These are phyloP conservation scores for Actinomortierella wolfii DNA, from an alignment of 371 early-diverging fungal genomes.

Conservation along the genomic window DNA sequence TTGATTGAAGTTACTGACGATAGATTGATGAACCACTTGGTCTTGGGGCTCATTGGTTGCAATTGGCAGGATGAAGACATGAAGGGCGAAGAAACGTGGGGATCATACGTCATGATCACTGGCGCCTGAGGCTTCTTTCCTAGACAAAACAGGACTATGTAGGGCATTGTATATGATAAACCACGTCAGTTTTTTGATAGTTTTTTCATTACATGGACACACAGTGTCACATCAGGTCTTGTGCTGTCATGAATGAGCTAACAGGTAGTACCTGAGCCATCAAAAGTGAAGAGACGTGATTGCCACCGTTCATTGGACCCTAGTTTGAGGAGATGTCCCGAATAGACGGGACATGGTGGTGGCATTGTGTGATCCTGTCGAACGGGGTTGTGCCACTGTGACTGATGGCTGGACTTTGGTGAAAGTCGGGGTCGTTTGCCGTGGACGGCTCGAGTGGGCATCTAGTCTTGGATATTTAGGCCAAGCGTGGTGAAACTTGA, in stretches of 20 bases:
- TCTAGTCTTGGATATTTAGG: too few species aligned
- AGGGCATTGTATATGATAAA: too few species aligned
- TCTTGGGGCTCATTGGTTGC: constrained; percentile 23
- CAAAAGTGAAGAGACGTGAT: constrained; percentile 41
- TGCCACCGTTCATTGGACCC: constrained; percentile 38
- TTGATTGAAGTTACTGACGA: constrained; percentile 16
- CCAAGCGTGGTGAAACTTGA: too few species aligned
- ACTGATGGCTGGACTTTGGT: constrained; percentile 3
- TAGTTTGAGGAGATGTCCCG: constrained; percentile 24
- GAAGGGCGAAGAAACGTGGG: constrained; percentile 40
- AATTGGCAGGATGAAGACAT: constrained; percentile 13
- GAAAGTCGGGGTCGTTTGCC: neutral
- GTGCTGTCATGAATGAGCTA: neutral
- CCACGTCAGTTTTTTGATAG: too few species aligned
- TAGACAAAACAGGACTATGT: constrained; percentile 24
- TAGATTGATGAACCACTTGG: constrained; percentile 34
- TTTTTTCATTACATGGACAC: neutral
- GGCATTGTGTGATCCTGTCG: neutral
- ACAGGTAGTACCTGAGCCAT: constrained; percentile 18
- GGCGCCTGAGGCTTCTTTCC: constrained; percentile 29
- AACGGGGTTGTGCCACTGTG: neutral
- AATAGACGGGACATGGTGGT: constrained; percentile 10
- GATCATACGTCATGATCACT: constrained; percentile 33
- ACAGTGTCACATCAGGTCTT: neutral
- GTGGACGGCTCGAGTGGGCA: too few species aligned